Evolutionary conservation across 2,329 filamentous ascomycete genomes (phyloP).

Genomic region (Eutypella sp.): DNA sequence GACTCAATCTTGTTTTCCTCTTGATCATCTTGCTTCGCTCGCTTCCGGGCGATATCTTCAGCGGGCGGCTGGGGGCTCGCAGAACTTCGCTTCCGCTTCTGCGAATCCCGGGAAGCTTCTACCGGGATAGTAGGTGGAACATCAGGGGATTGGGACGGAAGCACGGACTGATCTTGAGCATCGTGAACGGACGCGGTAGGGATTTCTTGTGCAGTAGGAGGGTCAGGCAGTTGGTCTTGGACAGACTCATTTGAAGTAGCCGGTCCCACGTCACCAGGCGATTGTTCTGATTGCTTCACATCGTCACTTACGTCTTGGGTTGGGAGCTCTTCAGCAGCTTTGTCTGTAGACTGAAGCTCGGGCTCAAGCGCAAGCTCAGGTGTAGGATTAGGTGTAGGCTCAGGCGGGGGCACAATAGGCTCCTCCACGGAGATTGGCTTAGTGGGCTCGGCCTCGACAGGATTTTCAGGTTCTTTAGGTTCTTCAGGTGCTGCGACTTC

Average conservation of each 20-base stretch:
- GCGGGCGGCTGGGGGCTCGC: conserved; percentile 53
- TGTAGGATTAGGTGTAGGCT: conserved; percentile 13
- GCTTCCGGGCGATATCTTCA: conserved; percentile 52
- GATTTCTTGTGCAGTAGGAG: conserved; percentile 9
- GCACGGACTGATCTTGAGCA: conserved; percentile 5
- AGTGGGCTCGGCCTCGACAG: too few species aligned
- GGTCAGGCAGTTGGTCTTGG: conserved; percentile 13
- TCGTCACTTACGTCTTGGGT: conserved; percentile 1
- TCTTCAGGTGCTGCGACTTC: conserved; percentile 5
- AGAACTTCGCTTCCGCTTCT: conserved; percentile 64
- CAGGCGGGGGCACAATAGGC: too few species aligned
- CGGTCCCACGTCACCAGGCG: not conserved
- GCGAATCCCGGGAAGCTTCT: conserved; percentile 43
- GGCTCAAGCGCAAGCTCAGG: conserved; percentile 10
- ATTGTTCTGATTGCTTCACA: not conserved
- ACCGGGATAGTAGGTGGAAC: conserved; percentile 18
- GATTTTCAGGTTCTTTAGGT: too few species aligned
- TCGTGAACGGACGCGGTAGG: conserved; percentile 16
- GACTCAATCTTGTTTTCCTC: conserved; percentile 4
- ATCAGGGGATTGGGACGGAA: conserved; percentile 7
- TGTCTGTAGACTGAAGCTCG: too few species aligned
- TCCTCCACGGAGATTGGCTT: too few species aligned
- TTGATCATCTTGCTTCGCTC: conserved; percentile 39
- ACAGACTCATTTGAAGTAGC: conserved; percentile 1
- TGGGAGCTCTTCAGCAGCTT: not conserved